Evolutionary conservation across 148 eudicot species (phyloP).

Genomic region (Spergularia bocconei): DNA sequence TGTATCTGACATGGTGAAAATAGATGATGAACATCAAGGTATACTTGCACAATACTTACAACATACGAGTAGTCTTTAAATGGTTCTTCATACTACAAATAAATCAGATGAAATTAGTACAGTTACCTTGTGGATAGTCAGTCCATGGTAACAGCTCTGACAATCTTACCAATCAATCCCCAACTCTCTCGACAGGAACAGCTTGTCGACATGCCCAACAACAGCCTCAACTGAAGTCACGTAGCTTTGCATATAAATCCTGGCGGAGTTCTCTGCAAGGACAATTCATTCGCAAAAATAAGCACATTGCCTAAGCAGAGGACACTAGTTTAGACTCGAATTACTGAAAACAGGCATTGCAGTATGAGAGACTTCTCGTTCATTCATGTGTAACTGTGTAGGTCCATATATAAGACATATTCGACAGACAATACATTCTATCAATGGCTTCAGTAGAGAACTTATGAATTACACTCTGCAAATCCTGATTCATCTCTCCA

Average conservation of each 20-base stretch:
- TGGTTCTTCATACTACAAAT: background rate
- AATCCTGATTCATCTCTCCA: too few relatives aligned
- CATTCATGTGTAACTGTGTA: too few relatives aligned
- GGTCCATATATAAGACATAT: too few relatives aligned
- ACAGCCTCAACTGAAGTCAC: slow-evolving; percentile 54
- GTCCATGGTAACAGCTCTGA: slow-evolving; percentile 12
- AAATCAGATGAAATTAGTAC: background rate
- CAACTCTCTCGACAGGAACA: slow-evolving; percentile 57
- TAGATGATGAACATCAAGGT: too few relatives aligned
- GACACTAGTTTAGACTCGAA: background rate
- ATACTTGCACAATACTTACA: too few relatives aligned
- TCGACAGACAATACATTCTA: too few relatives aligned
- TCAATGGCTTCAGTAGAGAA: too few relatives aligned
- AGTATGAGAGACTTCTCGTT: too few relatives aligned
- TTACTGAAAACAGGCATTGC: background rate
- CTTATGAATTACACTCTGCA: too few relatives aligned
- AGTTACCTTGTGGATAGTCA: background rate
- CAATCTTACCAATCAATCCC: slow-evolving; percentile 93
- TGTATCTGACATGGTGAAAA: too few relatives aligned
- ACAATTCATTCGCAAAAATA: slow-evolving; percentile 1
- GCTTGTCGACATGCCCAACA: slow-evolving; percentile 57
- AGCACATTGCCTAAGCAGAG: background rate
- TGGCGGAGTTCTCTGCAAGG: slow-evolving; percentile 65
- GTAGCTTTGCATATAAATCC: slow-evolving; percentile 68
- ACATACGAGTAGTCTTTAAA: background rate